Base-by-base conservation (phyloP, 495 filamentous ascomycete species). In the Staphylotrichum tortipilum region DNA sequence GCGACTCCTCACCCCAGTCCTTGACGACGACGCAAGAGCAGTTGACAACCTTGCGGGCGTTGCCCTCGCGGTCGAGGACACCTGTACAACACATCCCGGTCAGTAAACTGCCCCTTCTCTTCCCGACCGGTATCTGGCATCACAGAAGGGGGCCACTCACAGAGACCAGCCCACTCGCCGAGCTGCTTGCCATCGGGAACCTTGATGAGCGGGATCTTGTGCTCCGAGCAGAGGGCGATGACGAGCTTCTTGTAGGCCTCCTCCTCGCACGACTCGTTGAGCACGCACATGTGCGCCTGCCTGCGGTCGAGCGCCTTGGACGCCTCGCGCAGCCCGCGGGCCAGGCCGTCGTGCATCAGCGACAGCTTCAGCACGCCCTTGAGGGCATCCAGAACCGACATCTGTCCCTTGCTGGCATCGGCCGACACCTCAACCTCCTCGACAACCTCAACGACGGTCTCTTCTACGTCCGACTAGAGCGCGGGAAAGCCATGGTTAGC, bases 201-300 rank as follows among this genome's bases (percentile, higher is more conserved):
- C 85, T 98, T 96, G 81, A 98, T 98, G 54, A 98, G 78, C 51
- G 92, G 92, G 64, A 98, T 98, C 82, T 94, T 92, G 78, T 98
- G 92, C 79, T 97, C 92, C 44, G 81, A 85, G 82, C 92, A 98
- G 46, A 98, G 81, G 57, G 92, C 92, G 54, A 97, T 87, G 57
- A 98, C 91, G 42, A 98, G 81, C 83, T 98, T 98, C 88, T 98
- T 98, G 79, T 98, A 98, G 55, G 92, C 91, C 79, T 98, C 92
- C 81, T 98, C 94, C 77, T 97, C 92, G 77, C 92, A 98, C 54
- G 78, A 83, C 80, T 98, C 92, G 79, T 97, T 97, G 50, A 98
- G 81, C 60, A 98, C 92, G 74, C 94, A 97, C 88, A 98, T 95
- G 74, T 98, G 94, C 23, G 92, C 92, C 79, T 98, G 88, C 58